A percentile compares a stretch with the other conserved stretches of the same genome.
phyloP scores from a whole-genome alignment of 441 rosid species.

The Populus hybrid region DNA sequence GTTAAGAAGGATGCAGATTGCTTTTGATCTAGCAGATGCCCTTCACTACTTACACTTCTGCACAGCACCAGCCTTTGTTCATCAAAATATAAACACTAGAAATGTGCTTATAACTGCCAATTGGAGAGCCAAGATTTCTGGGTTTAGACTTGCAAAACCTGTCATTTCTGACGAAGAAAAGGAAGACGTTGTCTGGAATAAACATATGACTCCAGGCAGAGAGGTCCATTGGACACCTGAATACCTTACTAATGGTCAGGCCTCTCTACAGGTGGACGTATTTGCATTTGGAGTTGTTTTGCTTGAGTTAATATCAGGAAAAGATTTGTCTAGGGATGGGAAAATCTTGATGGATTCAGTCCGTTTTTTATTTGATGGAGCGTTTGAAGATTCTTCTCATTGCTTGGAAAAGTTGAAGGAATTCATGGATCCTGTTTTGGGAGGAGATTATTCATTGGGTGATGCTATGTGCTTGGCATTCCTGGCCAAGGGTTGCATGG shows the following conservation, averaged over 20 bases:
- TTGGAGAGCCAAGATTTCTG: conserved; percentile 15
- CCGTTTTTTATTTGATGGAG: conserved; percentile 11
- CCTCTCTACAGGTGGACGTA: conserved; percentile 11
- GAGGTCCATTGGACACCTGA: not conserved
- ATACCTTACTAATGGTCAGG: not conserved
- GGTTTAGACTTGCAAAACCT: conserved; percentile 6
- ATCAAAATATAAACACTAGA: conserved; percentile 8
- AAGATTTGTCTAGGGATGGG: conserved; percentile 24
- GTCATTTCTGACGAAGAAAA: not conserved
- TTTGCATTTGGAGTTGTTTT: conserved; percentile 32
- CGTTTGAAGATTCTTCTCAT: conserved; percentile 19
- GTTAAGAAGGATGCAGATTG: conserved; percentile 33
- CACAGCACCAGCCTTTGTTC: conserved; percentile 30
- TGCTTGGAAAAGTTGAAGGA: conserved; percentile 24
- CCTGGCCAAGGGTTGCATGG: conserved; percentile 36
- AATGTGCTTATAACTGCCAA: conserved; percentile 6
- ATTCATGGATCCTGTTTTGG: conserved; percentile 32
- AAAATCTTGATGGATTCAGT: conserved; percentile 19
- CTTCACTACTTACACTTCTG: conserved; percentile 35
- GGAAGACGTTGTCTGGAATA: not conserved
- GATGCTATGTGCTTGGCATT: conserved; percentile 26
- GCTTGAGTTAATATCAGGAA: conserved; percentile 28
- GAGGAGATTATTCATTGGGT: conserved; percentile 21
- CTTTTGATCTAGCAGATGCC: conserved; percentile 35
- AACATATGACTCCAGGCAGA: not conserved